Percentiles rank a stretch among this genome's conserved stretches.
Evolutionary conservation across 2,329 filamentous ascomycete species (phyloP).

Genomic region (Fusarium heterosporum): DNA sequence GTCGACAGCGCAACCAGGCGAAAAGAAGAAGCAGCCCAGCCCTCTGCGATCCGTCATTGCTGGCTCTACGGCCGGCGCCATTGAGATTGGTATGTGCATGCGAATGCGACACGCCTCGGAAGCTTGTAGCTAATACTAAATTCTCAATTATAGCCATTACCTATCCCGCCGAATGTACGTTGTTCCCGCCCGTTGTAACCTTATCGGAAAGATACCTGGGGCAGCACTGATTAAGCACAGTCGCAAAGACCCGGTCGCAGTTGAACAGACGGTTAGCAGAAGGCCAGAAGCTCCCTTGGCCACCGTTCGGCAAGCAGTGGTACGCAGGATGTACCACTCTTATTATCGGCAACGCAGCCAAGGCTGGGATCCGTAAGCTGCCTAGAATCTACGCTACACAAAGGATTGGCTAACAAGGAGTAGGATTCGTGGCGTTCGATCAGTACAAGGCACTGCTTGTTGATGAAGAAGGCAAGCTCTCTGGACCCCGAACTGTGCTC

Average conservation of each 20-base stretch:
- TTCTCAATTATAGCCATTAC: slow-evolving; percentile 73
- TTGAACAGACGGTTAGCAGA: slow-evolving; percentile 86
- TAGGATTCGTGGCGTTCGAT: slow-evolving; percentile 90
- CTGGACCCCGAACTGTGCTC: slow-evolving; percentile 89
- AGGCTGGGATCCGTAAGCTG: slow-evolving; percentile 89
- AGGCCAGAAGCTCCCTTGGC: slow-evolving; percentile 91
- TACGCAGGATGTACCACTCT: slow-evolving; percentile 97
- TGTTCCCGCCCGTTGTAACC: background rate
- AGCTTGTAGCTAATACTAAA: slow-evolving; percentile 26
- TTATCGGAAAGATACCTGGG: background rate
- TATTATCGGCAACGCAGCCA: slow-evolving; percentile 96
- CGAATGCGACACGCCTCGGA: slow-evolving; percentile 1
- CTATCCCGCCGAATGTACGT: slow-evolving; percentile 90
- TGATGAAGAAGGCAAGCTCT: slow-evolving; percentile 88
- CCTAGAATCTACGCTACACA: background rate
- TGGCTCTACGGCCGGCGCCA: slow-evolving; percentile 90
- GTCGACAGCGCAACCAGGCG: slow-evolving; percentile 40
- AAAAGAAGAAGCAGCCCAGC: slow-evolving; percentile 69
- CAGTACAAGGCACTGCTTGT: slow-evolving; percentile 87
- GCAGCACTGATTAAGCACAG: slow-evolving; percentile 55
- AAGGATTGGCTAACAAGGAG: slow-evolving; percentile 15
- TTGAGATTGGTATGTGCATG: slow-evolving; percentile 81
- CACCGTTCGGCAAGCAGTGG: slow-evolving; percentile 93
- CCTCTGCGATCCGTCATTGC: slow-evolving; percentile 90
- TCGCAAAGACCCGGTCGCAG: slow-evolving; percentile 95